phyloP scores from a whole-genome alignment of 352 stramenopile genomes.

The Globisporangium apiculatum region DNA sequence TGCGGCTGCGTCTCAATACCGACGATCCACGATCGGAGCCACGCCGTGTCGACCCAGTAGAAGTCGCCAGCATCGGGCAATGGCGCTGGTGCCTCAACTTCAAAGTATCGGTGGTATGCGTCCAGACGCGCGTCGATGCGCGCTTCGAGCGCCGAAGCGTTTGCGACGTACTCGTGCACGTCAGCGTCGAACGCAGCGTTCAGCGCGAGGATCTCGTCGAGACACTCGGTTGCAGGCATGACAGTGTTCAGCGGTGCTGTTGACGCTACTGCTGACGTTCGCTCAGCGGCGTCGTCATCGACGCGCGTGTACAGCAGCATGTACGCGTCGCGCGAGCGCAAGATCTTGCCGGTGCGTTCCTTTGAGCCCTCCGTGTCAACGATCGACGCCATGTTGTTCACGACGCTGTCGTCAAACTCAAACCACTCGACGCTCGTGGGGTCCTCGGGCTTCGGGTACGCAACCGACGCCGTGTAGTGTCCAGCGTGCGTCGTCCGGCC shows the following conservation, averaged over 20 bases:
- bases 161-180: slow-evolving; percentile 34
- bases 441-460: slow-evolving; percentile 30
- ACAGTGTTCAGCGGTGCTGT: slow-evolving; percentile 1
- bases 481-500: slow-evolving; percentile 76
- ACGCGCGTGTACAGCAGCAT: slow-evolving; percentile 80
- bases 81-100: slow-evolving; percentile 38
- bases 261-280: neutral
- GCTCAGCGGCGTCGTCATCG: slow-evolving; percentile 15
- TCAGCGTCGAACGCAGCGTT: slow-evolving; percentile 51
- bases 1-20: slow-evolving; percentile 29
- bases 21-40: slow-evolving; percentile 57
- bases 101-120: slow-evolving; percentile 55
- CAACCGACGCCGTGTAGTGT: slow-evolving; percentile 82
- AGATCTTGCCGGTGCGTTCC: slow-evolving; percentile 44
- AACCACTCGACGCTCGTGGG: slow-evolving; percentile 43
- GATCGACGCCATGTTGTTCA: slow-evolving; percentile 39
- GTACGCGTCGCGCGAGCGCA: slow-evolving; percentile 77
- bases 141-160: slow-evolving; percentile 33
- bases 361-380: slow-evolving; percentile 30
- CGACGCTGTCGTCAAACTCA: slow-evolving; percentile 77
- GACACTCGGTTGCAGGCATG: slow-evolving; percentile 24
- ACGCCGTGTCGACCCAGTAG: slow-evolving; percentile 69
- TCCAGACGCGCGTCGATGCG: slow-evolving; percentile 46
- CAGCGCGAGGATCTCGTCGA: slow-evolving; percentile 38
- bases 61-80: slow-evolving; percentile 25